These are phyloP conservation scores for Daucus carota DNA, from an alignment of 129 eudicot species.

Conservation along the genomic window DNA sequence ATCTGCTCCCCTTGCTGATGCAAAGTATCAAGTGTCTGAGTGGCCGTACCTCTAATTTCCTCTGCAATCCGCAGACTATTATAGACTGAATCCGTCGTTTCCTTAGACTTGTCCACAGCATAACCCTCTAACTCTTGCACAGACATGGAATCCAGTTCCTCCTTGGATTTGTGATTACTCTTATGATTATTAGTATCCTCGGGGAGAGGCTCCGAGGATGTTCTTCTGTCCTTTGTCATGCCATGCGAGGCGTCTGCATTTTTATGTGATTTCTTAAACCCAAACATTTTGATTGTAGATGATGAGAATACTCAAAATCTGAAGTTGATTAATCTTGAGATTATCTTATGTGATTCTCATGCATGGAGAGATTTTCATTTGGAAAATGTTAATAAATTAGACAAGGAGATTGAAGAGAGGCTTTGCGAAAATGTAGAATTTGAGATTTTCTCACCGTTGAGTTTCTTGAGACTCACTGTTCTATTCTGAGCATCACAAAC, in stretches of 20 bases:
- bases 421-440: neutral
- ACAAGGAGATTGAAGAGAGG: neutral
- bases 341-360: neutral
- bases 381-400: neutral
- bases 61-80: constrained; percentile 74
- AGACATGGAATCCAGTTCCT: constrained; percentile 63
- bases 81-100: constrained; percentile 65
- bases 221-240: constrained; percentile 29
- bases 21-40: constrained; percentile 69
- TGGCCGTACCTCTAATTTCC: constrained; percentile 63
- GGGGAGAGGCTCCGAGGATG: constrained; percentile 50
- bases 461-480: neutral
- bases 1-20: constrained; percentile 97
- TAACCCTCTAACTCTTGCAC: constrained; percentile 72
- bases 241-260: constrained; percentile 12
- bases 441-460: neutral
- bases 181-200: constrained; percentile 32
- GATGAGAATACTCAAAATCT: neutral
- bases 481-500: neutral
- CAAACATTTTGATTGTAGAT: constrained; percentile 34
- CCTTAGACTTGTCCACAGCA: constrained; percentile 64
- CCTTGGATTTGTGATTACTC: constrained; percentile 21
- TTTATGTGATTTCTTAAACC: constrained; percentile 33
- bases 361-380: neutral
- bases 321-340: neutral